Base-by-base conservation (phyloP, 2,329 filamentous ascomycete species). In the Falciphora oryzae region DNA sequence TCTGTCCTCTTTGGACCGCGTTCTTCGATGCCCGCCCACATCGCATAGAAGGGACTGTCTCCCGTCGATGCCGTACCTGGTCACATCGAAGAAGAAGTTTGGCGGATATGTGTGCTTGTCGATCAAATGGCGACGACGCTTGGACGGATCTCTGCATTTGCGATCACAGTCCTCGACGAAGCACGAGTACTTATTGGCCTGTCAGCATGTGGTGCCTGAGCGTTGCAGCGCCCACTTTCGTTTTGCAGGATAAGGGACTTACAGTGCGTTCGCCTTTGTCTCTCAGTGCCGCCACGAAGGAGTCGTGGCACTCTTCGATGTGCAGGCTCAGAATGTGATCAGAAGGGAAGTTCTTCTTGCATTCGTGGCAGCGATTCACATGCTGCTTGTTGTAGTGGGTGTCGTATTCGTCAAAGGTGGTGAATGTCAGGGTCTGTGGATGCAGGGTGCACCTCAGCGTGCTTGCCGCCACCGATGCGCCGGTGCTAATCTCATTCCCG, bases 21-120 rank as follows among this genome's bases (percentile, higher is more conserved):
- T 32, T n/a, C 56, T 32, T 4, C 53, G 53, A 27, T 57, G 44
- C 31, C 25, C 44, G 7, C 79, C 76, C 14, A 77, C 75, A n/a
- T 88, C 83, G 61, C 86, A 80, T 16, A 98, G 80, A 77, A 99
- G 86, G 25, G 92, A 96, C 58, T 82, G 87, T 63, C 91, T 86
- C 61, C 89, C 89, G 72, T 97, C 94, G 66, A 97, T 91, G n/a
- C 95, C 95, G 67, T 92, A 87, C 69, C 93, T 91, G 3, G 96
- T 89, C 63, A 98, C 85, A 62, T 87, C 86, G 71, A 96, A 97
- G 76, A 96, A 94, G 77, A 93, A 97, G 71, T 91, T 90, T 73
- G 86, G 87, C 14, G 93, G 94, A 73, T 95, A 99, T 78, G 89
- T 84, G 76, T 99, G 95, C 78, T 97, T 97, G 80, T 97, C 93